Evolutionary conservation across 768 basidiomycete genomes (phyloP).

Genomic region (Rhodotorula paludigena): DNA sequence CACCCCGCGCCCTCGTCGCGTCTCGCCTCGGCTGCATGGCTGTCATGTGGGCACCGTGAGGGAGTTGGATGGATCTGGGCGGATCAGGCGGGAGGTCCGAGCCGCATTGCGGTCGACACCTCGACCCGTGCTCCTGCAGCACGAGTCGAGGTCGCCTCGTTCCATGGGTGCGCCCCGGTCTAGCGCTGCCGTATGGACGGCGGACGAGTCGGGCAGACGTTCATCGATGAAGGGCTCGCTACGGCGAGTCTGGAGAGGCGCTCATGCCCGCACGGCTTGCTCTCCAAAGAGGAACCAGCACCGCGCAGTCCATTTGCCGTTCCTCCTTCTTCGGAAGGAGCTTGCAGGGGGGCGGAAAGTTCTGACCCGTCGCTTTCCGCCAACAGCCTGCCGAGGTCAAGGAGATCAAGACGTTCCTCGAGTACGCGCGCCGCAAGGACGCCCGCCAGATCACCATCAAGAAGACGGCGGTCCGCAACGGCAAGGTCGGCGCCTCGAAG

Average conservation of each 20-base stretch:
- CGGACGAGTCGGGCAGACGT: slow-evolving; percentile 2
- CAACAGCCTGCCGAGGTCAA: slow-evolving; percentile 91
- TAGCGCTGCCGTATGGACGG: neutral
- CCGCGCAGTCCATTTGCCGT: slow-evolving; percentile 23
- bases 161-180: too few relatives aligned
- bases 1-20: too few relatives aligned
- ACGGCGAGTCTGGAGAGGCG: neutral
- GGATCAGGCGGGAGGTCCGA: too few relatives aligned
- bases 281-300: neutral
- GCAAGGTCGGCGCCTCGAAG: slow-evolving; percentile 45
- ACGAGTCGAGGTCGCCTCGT: neutral
- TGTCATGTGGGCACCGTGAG: too few relatives aligned
- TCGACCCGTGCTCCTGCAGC: neutral
- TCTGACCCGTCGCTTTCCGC: neutral
- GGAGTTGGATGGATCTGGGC: too few relatives aligned
- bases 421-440: slow-evolving; percentile 95
- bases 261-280: neutral
- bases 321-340: neutral
- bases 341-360: too few relatives aligned
- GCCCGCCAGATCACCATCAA: slow-evolving; percentile 90
- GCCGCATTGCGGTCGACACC: too few relatives aligned
- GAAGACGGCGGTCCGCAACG: slow-evolving; percentile 57
- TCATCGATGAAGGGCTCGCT: neutral
- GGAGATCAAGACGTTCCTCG: slow-evolving; percentile 98
- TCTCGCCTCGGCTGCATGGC: too few relatives aligned